Base-by-base conservation (phyloP, 2,329 filamentous ascomycete genomes). In the Epichloe hybrida region DNA sequence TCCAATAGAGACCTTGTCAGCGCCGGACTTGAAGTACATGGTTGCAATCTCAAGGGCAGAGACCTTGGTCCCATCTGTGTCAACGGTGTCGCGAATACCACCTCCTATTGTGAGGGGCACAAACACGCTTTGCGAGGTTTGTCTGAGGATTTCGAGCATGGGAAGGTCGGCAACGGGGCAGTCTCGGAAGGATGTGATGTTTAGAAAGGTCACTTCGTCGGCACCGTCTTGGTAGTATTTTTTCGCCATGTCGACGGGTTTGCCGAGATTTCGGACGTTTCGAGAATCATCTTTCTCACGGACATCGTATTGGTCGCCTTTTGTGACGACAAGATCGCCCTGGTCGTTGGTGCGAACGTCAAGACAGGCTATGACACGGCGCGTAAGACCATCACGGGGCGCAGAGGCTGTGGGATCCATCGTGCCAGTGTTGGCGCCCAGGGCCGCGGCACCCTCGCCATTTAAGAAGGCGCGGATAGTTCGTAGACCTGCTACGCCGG, bases 301-400 rank as follows among this genome's bases (percentile, higher is more conserved):
- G 6, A 98, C 93, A 62, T 98, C 93, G 71, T 98, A 98, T 67
- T 97, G 91, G 69, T 98, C 93, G 52, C 93, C 93, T 69, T 98
- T 98, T 13, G 93, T 98, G 38, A 98, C 93, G 0, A 98, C 93
- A 9, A 98, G 75, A 67, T 98, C 93, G 36, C 93, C 93, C 54
- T 85, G 76, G 65, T 98, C 93, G 66, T 98, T 98, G 49, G 90
- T 81, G 42, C 93, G 85, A 48, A 98, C 93, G 64, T 98, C 93
- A 31, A 98, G 81, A 64, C 93, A 98, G 31, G 93, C 93, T 63
- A 98, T 97, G 48, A 98, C 81, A 57, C 93, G 81, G 53, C 89
- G 77, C n/a, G 93, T 98, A 48, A 98, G 74, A 17, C 89, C 90
- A 57, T 89, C 81, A 52, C 61, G 56, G 57, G 61, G 61, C 2